Conservation (phyloP, 352 stramenopile species). For the Aphanomyces cochlioides region DNA sequence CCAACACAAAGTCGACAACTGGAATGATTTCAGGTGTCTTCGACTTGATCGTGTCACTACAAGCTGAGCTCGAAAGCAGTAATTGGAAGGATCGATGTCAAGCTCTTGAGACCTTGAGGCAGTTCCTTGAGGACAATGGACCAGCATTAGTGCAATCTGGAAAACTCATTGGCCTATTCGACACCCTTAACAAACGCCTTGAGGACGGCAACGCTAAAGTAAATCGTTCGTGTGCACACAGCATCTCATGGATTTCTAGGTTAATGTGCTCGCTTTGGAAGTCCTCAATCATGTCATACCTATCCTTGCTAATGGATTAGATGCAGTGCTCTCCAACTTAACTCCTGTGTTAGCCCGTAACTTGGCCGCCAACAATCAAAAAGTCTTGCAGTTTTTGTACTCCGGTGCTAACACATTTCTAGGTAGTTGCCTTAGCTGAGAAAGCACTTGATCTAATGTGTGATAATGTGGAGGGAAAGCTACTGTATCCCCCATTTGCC, state of each 20-base stretch:
- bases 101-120: constrained; percentile 42
- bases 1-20: neutral
- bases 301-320: constrained; percentile 48
- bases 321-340: constrained; percentile 53
- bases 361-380: constrained; percentile 51
- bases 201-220: constrained; percentile 72
- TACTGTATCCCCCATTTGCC: constrained; percentile 57
- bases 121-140: constrained; percentile 40
- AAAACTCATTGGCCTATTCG: constrained; percentile 61
- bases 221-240: neutral
- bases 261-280: constrained; percentile 58
- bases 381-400: constrained; percentile 30
- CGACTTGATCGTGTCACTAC: constrained; percentile 42
- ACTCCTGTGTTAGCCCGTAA: constrained; percentile 55
- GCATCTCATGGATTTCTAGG: constrained; percentile 5
- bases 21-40: constrained; percentile 34
- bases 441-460: constrained; percentile 48
- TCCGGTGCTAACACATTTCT: neutral
- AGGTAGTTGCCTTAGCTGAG: constrained; percentile 38
- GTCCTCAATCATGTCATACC: constrained; percentile 50
- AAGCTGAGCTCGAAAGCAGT: constrained; percentile 53
- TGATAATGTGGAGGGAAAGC: constrained; percentile 41
- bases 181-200: constrained; percentile 59
- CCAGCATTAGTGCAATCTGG: constrained; percentile 38
- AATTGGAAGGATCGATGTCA: constrained; percentile 82